phyloP scores from a whole-genome alignment of 2,329 filamentous ascomycete species.

The Neospermospora avenae region DNA sequence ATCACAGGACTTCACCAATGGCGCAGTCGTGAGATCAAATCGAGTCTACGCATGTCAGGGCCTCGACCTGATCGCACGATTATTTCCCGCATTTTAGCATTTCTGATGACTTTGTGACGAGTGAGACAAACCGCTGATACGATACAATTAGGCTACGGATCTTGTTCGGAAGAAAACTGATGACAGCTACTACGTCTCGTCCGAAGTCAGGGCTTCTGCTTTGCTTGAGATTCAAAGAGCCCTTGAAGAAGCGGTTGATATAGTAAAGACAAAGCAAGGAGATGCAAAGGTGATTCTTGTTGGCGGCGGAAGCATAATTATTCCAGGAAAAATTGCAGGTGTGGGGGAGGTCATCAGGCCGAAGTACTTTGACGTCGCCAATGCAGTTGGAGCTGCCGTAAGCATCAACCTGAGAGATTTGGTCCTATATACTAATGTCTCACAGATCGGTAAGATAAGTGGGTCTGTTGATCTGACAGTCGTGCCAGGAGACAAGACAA shows the following conservation, averaged over 20 bases:
- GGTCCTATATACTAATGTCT: not conserved
- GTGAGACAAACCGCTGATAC: conserved; percentile 33
- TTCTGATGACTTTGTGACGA: not conserved
- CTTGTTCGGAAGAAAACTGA: conserved; percentile 16
- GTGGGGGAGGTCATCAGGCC: conserved; percentile 50
- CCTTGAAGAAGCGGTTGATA: conserved; percentile 51
- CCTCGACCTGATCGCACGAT: not conserved
- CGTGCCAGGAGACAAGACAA: conserved; percentile 24
- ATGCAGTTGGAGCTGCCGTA: conserved; percentile 57
- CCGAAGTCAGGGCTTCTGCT: conserved; percentile 17
- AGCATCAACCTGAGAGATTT: conserved; percentile 31
- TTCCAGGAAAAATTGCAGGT: conserved; percentile 44
- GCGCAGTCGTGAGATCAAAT: not conserved
- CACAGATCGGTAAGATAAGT: conserved; percentile 32
- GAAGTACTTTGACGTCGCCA: conserved; percentile 52
- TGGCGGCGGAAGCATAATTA: conserved; percentile 53
- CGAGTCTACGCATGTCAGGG: not conserved
- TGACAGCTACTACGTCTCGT: conserved; percentile 12
- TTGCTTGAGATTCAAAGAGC: conserved; percentile 36
- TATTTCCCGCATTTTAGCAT: conserved; percentile 10
- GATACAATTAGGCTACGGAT: conserved; percentile 36
- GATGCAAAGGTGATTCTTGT: conserved; percentile 52
- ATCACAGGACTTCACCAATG: not conserved
- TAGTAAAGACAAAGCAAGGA: conserved; percentile 53
- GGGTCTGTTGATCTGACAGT: conserved; percentile 31